Conservation (phyloP, 108 stramenopile species). For the Skeletonema menzelii region DNA sequence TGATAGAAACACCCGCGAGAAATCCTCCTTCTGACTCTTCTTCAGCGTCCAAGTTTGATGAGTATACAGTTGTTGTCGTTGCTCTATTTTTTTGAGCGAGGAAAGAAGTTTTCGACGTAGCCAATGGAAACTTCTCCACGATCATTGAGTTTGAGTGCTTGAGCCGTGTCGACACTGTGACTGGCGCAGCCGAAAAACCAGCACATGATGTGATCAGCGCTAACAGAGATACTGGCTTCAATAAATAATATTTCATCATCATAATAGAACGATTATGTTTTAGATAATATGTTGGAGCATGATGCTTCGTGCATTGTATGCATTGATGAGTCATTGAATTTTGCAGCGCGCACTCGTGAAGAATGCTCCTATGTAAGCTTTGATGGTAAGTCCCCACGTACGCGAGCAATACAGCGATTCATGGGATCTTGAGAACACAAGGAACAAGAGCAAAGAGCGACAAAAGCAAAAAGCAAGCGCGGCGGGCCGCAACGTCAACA, state of each 20-base stretch:
- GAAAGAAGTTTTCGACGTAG: not conserved
- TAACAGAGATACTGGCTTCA: not conserved
- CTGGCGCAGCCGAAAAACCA: not conserved
- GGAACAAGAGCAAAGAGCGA: too few relatives aligned
- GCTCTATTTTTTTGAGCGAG: not conserved
- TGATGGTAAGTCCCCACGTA: not conserved
- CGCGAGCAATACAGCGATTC: not conserved
- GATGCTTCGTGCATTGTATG: too few relatives aligned
- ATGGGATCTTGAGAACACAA: not conserved
- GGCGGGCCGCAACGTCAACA: too few relatives aligned
- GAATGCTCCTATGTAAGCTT: not conserved
- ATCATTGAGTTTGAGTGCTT: not conserved
- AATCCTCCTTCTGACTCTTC: conserved; percentile 8
- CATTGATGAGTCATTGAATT: too few relatives aligned
- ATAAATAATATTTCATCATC: not conserved
- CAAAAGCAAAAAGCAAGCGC: too few relatives aligned
- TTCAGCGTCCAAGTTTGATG: not conserved
- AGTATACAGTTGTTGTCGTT: not conserved
- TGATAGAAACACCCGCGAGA: conserved; percentile 21
- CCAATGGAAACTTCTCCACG: not conserved
- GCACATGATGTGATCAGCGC: not conserved
- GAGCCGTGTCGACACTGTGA: not conserved
- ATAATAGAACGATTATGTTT: not conserved
- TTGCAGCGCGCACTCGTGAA: too few relatives aligned
- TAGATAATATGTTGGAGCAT: too few relatives aligned